Conservation (phyloP, 331 rosid species). For the Telfairia occidentalis region DNA sequence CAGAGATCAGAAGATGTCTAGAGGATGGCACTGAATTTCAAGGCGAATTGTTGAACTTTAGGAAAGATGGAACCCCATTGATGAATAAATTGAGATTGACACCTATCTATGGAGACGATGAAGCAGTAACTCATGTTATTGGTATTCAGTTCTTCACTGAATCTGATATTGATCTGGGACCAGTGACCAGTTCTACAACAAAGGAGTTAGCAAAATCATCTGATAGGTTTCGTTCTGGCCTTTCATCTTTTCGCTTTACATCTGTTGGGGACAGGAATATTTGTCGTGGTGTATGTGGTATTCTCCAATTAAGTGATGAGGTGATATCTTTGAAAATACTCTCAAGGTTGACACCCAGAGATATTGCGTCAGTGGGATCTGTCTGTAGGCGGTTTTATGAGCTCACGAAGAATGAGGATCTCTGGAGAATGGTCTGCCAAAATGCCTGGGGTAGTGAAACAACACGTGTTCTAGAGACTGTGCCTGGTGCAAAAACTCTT, state of each 20-base stretch:
- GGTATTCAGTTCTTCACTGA: slow-evolving; percentile 88
- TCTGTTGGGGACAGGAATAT: slow-evolving; percentile 65
- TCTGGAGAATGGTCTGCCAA: slow-evolving; percentile 98
- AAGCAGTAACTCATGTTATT: slow-evolving; percentile 73
- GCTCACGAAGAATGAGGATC: slow-evolving; percentile 74
- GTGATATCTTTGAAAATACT: slow-evolving; percentile 85
- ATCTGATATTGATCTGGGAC: slow-evolving; percentile 84
- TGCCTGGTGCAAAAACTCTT: slow-evolving; percentile 92
- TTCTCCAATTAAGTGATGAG: slow-evolving; percentile 87
- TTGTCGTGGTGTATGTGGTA: slow-evolving; percentile 80
- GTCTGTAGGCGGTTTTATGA: slow-evolving; percentile 67
- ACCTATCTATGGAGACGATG: slow-evolving; percentile 89
- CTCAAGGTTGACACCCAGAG: slow-evolving; percentile 84
- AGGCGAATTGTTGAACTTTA: slow-evolving; percentile 91
- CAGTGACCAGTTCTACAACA: slow-evolving; percentile 43
- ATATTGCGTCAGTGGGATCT: slow-evolving; percentile 89
- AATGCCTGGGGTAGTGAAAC: slow-evolving; percentile 99
- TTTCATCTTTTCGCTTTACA: slow-evolving; percentile 51
- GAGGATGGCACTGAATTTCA: slow-evolving; percentile 89
- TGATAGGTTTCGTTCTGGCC: slow-evolving; percentile 44
- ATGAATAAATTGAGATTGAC: slow-evolving; percentile 86
- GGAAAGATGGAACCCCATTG: slow-evolving; percentile 97
- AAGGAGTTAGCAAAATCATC: slow-evolving; percentile 60
- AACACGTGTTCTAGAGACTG: slow-evolving; percentile 81
- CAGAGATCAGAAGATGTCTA: slow-evolving; percentile 81